phyloP scores from a whole-genome alignment of 139 green algal species.

The Mychonastes homosphaera region DNA sequence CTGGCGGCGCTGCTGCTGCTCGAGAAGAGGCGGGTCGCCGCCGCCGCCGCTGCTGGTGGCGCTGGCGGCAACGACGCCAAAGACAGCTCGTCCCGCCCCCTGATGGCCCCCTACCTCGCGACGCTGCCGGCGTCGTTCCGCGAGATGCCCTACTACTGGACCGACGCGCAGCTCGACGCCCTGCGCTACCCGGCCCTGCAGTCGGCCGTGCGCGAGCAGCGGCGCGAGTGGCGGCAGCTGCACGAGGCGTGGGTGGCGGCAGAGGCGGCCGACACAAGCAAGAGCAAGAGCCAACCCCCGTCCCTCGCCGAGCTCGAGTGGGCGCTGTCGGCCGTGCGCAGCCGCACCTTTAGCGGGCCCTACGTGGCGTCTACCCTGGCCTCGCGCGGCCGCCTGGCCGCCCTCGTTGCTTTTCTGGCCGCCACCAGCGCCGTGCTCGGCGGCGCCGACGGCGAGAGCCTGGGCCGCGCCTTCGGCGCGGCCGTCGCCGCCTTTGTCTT shows the following conservation, averaged over 20 bases:
- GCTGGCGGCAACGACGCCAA: background rate
- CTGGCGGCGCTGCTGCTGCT: slow-evolving; percentile 54
- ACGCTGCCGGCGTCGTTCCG: background rate
- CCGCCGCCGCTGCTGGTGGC: background rate
- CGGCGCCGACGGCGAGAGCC: slow-evolving; percentile 11
- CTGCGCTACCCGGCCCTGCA: background rate
- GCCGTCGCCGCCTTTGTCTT: slow-evolving; percentile 43
- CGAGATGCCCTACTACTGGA: background rate
- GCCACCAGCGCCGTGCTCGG: slow-evolving; percentile 24
- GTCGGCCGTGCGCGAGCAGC: slow-evolving; percentile 33
- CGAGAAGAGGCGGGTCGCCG: slow-evolving; percentile 18
- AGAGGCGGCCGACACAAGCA: background rate
- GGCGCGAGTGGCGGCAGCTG: slow-evolving; percentile 42
- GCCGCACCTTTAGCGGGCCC: slow-evolving; percentile 66
- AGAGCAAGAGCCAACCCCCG: background rate
- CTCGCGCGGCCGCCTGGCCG: slow-evolving; percentile 25
- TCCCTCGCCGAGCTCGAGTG: slow-evolving; percentile 41
- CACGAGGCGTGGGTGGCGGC: slow-evolving; percentile 29
- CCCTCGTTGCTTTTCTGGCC: slow-evolving; percentile 26
- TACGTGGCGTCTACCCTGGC: slow-evolving; percentile 49
- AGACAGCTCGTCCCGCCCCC: background rate
- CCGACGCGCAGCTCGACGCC: background rate
- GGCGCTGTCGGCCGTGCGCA: slow-evolving; percentile 63
- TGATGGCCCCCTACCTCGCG: background rate
- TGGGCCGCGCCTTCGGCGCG: slow-evolving; percentile 23